These are phyloP conservation scores for Cerrena zonata DNA, from an alignment of 1,284 basidiomycete species.

Conservation along the genomic window DNA sequence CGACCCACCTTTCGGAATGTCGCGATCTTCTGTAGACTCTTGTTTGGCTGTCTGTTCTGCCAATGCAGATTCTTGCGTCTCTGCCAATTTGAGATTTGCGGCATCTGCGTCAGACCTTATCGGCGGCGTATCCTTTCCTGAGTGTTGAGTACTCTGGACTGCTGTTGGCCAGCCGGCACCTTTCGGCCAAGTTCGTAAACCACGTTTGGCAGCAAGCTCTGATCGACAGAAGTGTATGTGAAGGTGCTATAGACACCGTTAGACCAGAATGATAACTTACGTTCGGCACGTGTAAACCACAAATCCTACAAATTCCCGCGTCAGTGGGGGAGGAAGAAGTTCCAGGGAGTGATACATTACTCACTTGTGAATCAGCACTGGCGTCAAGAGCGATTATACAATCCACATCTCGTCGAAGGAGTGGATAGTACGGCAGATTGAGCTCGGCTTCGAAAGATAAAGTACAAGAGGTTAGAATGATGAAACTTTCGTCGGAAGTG, in stretches of 20 bases:
- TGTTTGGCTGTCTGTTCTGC: constrained; percentile 21
- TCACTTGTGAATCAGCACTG: constrained; percentile 35
- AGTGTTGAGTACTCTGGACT: constrained; percentile 14
- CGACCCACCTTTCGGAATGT: constrained; percentile 15
- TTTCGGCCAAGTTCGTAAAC: constrained; percentile 33
- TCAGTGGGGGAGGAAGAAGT: neutral
- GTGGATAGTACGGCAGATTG: constrained; percentile 37
- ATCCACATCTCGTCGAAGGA: constrained; percentile 34
- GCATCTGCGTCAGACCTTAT: constrained; percentile 7
- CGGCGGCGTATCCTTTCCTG: constrained; percentile 4
- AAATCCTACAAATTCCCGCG: constrained; percentile 23
- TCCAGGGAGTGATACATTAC: constrained; percentile 4
- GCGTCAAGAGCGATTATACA: constrained; percentile 39
- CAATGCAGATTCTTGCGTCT: constrained; percentile 22
- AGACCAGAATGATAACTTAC: constrained; percentile 12
- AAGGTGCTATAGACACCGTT: neutral
- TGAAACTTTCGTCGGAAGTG: neutral
- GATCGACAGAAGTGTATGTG: neutral
- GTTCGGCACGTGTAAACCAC: constrained; percentile 37
- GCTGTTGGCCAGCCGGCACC: constrained; percentile 30
- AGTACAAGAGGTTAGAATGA: neutral
- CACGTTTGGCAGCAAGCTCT: constrained; percentile 32
- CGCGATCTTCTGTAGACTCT: constrained; percentile 15
- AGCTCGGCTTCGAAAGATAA: constrained; percentile 25
- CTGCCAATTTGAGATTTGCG: constrained; percentile 21